These are phyloP conservation scores for Cladorrhinum samala DNA, from an alignment of 495 filamentous ascomycete species.

Conservation along the genomic window DNA sequence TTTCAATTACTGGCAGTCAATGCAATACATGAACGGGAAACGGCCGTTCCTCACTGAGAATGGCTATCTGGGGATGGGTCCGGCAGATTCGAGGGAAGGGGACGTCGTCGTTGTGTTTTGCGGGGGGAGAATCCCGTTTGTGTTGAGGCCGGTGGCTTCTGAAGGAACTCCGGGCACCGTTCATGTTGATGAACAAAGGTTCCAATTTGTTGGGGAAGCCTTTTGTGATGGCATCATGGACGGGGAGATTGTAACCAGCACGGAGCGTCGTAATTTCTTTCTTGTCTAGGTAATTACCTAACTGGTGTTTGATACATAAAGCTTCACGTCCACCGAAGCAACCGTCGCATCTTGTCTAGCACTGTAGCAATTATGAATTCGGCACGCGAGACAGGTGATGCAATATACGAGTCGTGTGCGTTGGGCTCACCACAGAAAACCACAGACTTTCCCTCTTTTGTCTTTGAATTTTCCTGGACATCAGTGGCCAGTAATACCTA, in stretches of 20 bases:
- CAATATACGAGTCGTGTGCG: too few species aligned
- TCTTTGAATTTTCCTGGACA: too few species aligned
- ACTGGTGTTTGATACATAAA: too few species aligned
- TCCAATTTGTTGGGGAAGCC: slow-evolving; percentile 10
- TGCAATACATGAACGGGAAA: slow-evolving; percentile 3
- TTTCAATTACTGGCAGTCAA: background rate
- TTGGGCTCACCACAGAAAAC: too few species aligned
- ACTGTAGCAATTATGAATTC: too few species aligned
- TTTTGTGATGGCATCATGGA: slow-evolving; percentile 20
- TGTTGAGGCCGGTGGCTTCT: slow-evolving; percentile 10
- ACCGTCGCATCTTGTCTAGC: too few species aligned
- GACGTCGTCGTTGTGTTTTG: slow-evolving; percentile 12
- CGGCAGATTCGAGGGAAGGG: background rate
- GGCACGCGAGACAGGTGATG: too few species aligned
- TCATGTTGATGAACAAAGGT: background rate
- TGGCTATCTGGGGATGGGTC: slow-evolving; percentile 17
- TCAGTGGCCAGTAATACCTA: too few species aligned
- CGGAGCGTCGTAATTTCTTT: background rate
- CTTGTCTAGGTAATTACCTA: too few species aligned
- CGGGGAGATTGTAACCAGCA: slow-evolving; percentile 4
- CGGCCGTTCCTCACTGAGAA: slow-evolving; percentile 9
- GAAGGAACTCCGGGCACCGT: background rate
- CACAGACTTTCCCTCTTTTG: too few species aligned
- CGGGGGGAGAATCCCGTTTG: slow-evolving; percentile 11
- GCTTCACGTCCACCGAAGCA: too few species aligned